These are phyloP conservation scores for Chrysanthemum lavandulifolium DNA, from an alignment of 129 eudicot genomes.

Conservation along the genomic window DNA sequence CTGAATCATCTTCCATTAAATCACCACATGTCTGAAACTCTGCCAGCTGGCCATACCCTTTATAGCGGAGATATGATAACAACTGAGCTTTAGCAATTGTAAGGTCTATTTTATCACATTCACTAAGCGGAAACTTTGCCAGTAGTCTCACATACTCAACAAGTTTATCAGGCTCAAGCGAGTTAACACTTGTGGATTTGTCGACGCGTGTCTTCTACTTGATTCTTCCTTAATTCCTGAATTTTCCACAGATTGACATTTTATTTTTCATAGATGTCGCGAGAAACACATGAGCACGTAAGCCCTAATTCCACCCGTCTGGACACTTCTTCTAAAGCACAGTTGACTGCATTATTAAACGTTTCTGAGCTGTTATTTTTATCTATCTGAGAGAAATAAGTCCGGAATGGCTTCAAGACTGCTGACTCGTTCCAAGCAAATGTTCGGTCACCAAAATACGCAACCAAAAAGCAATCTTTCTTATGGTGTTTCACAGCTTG, in stretches of 20 bases:
- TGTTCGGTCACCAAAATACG: too few relatives aligned
- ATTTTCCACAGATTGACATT: conserved; percentile 61
- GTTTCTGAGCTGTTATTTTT: too few relatives aligned
- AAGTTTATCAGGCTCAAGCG: conserved; percentile 69
- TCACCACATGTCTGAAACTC: conserved; percentile 48
- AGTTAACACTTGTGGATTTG: conserved; percentile 40
- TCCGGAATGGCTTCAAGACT: too few relatives aligned
- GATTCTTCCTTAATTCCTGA: conserved; percentile 71
- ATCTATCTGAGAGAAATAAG: too few relatives aligned
- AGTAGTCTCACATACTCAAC: conserved; percentile 47
- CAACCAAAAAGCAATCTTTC: too few relatives aligned
- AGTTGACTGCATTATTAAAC: too few relatives aligned
- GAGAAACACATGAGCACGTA: conserved; percentile 65
- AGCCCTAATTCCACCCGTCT: too few relatives aligned
- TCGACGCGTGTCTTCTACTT: conserved; percentile 52
- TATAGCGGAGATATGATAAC: conserved; percentile 52
- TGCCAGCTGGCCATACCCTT: conserved; percentile 49
- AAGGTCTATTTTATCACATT: conserved; percentile 50
- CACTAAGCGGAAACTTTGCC: conserved; percentile 49
- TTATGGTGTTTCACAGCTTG: too few relatives aligned
- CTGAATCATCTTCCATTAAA: conserved; percentile 41
- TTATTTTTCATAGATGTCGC: conserved; percentile 43
- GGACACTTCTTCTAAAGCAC: too few relatives aligned
- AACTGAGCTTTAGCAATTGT: conserved; percentile 65
- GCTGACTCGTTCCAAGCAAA: too few relatives aligned